Base-by-base conservation (phyloP, 306 rosid species). In the Begonia masoniana region DNA sequence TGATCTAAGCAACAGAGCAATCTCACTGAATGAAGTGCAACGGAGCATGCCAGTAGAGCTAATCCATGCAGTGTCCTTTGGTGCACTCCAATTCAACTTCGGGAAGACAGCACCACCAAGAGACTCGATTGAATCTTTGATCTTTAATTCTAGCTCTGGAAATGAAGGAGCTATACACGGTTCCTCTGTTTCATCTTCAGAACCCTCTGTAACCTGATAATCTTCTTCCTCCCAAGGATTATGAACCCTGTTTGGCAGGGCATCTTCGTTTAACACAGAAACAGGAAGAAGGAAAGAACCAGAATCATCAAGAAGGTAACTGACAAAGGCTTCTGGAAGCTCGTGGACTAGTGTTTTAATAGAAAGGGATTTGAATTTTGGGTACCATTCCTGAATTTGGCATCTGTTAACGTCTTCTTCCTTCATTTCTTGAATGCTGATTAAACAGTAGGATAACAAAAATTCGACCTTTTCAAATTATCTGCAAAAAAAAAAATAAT, bases 11-110 rank as follows among this genome's bases (percentile, higher is more conserved):
- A 88, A 41, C 61, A 84, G 82, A 0, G 79, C 84, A 50, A 88
- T 80, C 76, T 88, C 97, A 52, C 76, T 69, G 63, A 88, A 77
- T 21, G 72, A 65, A 50, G 86, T 63, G 68, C 97, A 84, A 10
- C 68, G 47, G 49, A 82, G 80, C 15, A 56, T 75, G 16, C 81
- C 79, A 6, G 56, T 63, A 13, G 88, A 56, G 54, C 86, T 79
- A 31, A 88, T 84, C 95, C 93, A 88, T 21, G 88, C 78, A 8
- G 93, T 62, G 57, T 88, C 93, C 61, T 88, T 88, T 5, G 97
- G 97, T 16, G 97, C 85, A 56, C 84, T 82, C 97, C 95, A 82
- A 65, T 82, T 88, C 65, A 88, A 58, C 63, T 88, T 88, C 6
- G 97, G 95, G 59, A 84, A 82, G 58, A 82, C 68, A 3, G 76